Base-by-base conservation (phyloP, 257 asterid species). In the Jacaranda mimosifolia region DNA sequence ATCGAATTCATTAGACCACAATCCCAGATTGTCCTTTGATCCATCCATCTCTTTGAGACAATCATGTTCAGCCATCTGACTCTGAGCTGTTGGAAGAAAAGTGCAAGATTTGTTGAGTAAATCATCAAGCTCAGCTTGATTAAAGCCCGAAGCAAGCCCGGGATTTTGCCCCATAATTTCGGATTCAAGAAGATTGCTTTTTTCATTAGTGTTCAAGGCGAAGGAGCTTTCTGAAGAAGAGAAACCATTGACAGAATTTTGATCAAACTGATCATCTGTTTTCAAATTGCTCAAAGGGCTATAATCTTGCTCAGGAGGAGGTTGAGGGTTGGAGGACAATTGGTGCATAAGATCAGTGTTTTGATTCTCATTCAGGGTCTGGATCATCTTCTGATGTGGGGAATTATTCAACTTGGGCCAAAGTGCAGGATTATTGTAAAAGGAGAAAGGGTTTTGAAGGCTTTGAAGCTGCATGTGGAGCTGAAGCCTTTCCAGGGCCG, bases 401-500 rank as follows among this genome's bases (percentile, higher is more conserved):
- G 89, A 91, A 45, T 82, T 53, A 17, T 13, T 85, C 38, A 83
- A 17, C 40, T 88, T 91, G 10, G 97, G 93, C 91, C 88, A 88
- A 52, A 88, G 83, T 1, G 89, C 35, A 6, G 92, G 95, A 67
- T 87, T 87, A 18, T 83, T 86, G 83, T 82, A 85, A 42, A 88
- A 76, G 5, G 97, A 86, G 35, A 85, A 72, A 40, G 97, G 95
- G 68, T 83, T 89, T 80, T 86, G 86, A 26, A 80, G 87, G 74
- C 63, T 85, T 77, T 89, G 97, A 79, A 94, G 94, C 26, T 92
- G 97, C 89, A 90, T 85, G 74, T 92, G 97, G 52, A 94, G 97
- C 60, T 92, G 98, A 68, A 94, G 97, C 83, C 98, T 87, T 81
- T 94, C 98, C 38, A 94, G 75, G 66, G 98, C 97, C 45, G 98